These are phyloP conservation scores for Aspergillus sclerotiicarbonarius DNA, from an alignment of 495 filamentous ascomycete genomes.

Conservation along the genomic window DNA sequence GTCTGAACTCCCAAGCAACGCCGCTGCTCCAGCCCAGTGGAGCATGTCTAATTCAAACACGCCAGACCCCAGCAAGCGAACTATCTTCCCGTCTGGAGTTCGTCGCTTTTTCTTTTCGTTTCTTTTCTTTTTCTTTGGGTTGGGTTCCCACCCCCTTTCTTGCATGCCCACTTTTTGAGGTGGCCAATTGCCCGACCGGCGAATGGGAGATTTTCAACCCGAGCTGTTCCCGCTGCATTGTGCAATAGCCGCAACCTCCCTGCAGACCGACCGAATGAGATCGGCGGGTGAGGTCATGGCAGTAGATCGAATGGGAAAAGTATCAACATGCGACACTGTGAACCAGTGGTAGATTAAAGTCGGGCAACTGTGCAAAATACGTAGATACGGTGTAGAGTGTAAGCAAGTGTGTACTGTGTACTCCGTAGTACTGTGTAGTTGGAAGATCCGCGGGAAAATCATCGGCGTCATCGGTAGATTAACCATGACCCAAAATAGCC, in stretches of 20 bases:
- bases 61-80: not conserved
- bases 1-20: not conserved
- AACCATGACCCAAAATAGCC: conserved; percentile 1
- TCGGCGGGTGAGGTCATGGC: too few relatives aligned
- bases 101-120: conserved; percentile 5
- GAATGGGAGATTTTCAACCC: not conserved
- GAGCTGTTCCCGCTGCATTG: not conserved
- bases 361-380: not conserved
- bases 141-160: not conserved
- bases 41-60: conserved; percentile 9
- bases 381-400: too few relatives aligned
- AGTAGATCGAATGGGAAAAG: not conserved
- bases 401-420: too few relatives aligned
- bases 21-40: conserved; percentile 6
- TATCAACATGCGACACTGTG: too few relatives aligned
- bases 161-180: conserved; percentile 4
- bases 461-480: conserved; percentile 1
- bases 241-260: conserved; percentile 4
- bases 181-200: conserved; percentile 3
- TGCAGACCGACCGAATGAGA: not conserved
- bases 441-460: too few relatives aligned
- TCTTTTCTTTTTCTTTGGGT: not conserved
- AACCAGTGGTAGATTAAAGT: too few relatives aligned
- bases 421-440: too few relatives aligned
- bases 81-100: not conserved